phyloP scores from a whole-genome alignment of 176 grass and related monocot genomes.

The Coix lacrymajobi region DNA sequence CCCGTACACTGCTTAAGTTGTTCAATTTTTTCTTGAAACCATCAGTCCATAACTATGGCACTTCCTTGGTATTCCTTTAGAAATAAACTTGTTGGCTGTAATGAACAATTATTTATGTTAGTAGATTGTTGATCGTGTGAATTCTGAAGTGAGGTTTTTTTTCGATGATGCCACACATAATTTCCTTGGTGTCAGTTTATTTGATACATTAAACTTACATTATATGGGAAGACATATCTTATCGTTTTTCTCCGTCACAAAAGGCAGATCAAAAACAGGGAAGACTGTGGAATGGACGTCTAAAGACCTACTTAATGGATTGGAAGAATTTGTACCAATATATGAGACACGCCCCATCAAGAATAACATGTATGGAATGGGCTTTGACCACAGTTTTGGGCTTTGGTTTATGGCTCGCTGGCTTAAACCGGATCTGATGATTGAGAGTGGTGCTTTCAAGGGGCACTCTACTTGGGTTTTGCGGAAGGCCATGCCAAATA shows the following conservation, averaged over 20 bases:
- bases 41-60: neutral
- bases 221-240: constrained; percentile 8
- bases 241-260: constrained; percentile 35
- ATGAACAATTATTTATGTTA: neutral
- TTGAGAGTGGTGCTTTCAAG: constrained; percentile 93
- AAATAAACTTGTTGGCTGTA: neutral
- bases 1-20: neutral
- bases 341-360: constrained; percentile 84
- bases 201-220: neutral
- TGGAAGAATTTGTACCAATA: constrained; percentile 88
- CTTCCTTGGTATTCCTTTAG: neutral
- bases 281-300: constrained; percentile 65
- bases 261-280: constrained; percentile 90
- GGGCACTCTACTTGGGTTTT: constrained; percentile 91
- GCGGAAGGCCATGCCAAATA: constrained; percentile 73
- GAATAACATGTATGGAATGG: constrained; percentile 92
- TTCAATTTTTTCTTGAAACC: neutral
- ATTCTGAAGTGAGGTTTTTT: neutral
- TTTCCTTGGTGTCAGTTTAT: neutral
- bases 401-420: constrained; percentile 93
- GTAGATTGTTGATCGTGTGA: neutral
- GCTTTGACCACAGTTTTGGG: constrained; percentile 92
- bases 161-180: neutral
- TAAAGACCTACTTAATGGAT: constrained; percentile 57
- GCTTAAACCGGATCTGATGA: constrained; percentile 87